Evolutionary conservation across 2,329 filamentous ascomycete species (phyloP).

Genomic region (Colletotrichum sojae): DNA sequence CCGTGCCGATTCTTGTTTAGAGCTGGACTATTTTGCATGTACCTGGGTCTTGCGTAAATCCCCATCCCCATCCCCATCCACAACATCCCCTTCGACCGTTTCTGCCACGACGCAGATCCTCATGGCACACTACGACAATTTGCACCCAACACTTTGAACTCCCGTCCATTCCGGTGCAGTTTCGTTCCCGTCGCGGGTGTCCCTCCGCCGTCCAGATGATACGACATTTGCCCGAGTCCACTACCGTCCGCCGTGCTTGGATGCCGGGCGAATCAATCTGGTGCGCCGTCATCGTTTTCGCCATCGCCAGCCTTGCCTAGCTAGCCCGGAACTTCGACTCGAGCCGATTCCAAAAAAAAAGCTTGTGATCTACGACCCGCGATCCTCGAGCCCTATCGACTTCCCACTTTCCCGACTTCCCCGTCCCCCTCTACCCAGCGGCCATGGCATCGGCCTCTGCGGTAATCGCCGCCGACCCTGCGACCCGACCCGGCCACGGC

Average conservation of each 20-base stretch:
- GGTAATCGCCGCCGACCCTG: slow-evolving; percentile 36
- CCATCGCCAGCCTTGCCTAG: slow-evolving; percentile 32
- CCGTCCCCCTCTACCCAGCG: slow-evolving; percentile 11
- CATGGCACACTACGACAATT: slow-evolving; percentile 37
- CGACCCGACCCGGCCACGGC: slow-evolving; percentile 35
- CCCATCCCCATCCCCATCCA: not conserved
- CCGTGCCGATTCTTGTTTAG: not conserved
- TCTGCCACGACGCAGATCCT: slow-evolving; percentile 30
- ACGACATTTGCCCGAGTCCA: slow-evolving; percentile 30
- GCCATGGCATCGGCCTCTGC: slow-evolving; percentile 25
- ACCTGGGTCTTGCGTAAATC: not conserved
- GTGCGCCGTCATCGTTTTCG: slow-evolving; percentile 32
- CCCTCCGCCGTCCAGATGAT: slow-evolving; percentile 37
- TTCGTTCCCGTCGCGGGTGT: slow-evolving; percentile 1
- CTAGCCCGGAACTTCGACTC: slow-evolving; percentile 12
- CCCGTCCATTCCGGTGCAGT: slow-evolving; percentile 3
- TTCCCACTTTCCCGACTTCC: not conserved
- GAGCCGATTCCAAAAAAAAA: not conserved
- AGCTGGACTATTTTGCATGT: not conserved
- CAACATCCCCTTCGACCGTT: not conserved
- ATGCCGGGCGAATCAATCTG: slow-evolving; percentile 27
- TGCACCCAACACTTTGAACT: slow-evolving; percentile 17
- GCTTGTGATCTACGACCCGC: slow-evolving; percentile 11
- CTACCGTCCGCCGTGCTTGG: slow-evolving; percentile 35
- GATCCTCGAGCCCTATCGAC: slow-evolving; percentile 1